These are phyloP conservation scores for Hippophae rhamnoides DNA, from an alignment of 306 rosid species.

Conservation along the genomic window DNA sequence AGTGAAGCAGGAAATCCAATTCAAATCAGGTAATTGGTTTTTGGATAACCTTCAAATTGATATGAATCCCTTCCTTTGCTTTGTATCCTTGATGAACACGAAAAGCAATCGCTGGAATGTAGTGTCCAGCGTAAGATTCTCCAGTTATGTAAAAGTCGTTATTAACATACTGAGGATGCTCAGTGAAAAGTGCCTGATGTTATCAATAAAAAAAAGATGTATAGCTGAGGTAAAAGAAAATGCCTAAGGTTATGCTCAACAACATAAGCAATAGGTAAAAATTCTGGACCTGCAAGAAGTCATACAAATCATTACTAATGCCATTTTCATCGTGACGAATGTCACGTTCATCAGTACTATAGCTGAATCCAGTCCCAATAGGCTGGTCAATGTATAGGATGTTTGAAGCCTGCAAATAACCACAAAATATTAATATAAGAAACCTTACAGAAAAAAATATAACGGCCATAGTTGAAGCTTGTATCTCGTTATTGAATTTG, in stretches of 20 bases:
- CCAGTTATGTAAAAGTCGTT: too few species aligned
- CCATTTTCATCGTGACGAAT: slow-evolving; percentile 72
- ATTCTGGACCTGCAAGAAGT: slow-evolving; percentile 70
- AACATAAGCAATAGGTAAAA: neutral
- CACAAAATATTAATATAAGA: neutral
- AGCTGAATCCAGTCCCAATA: slow-evolving; percentile 86
- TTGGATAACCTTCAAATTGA: too few species aligned
- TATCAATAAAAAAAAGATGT: neutral
- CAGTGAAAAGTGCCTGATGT: too few species aligned
- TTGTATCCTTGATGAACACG: too few species aligned
- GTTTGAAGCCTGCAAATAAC: slow-evolving; percentile 60
- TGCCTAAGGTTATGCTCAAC: neutral
- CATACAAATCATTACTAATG: slow-evolving; percentile 71
- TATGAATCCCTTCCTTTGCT: too few species aligned
- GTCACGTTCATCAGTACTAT: slow-evolving; percentile 48
- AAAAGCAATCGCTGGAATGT: too few species aligned
- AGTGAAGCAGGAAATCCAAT: neutral
- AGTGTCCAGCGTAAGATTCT: too few species aligned
- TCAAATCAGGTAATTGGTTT: neutral
- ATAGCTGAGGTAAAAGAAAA: neutral
- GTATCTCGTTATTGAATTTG: too few species aligned
- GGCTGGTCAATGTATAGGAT: slow-evolving; percentile 84
- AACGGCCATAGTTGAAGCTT: too few species aligned
- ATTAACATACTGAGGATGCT: too few species aligned
- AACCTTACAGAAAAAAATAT: too few species aligned